These are phyloP conservation scores for Zygotorulaspora sp. DNA, from an alignment of 805 yeast species.

Conservation along the genomic window DNA sequence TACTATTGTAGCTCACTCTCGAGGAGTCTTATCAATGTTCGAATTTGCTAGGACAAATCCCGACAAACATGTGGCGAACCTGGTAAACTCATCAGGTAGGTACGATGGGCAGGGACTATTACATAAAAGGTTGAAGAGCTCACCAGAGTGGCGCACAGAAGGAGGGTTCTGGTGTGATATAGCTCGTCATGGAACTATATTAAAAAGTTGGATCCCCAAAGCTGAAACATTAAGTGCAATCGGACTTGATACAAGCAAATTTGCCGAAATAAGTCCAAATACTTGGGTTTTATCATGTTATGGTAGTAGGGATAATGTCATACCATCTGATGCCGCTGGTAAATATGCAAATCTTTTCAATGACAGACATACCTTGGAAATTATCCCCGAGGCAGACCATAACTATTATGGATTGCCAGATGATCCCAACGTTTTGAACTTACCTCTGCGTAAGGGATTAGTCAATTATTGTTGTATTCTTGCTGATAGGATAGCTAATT, in stretches of 20 bases:
- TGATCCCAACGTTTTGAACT: constrained; percentile 35
- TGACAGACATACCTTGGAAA: constrained; percentile 50
- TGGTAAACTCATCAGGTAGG: constrained; percentile 73
- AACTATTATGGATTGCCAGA: constrained; percentile 57
- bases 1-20: constrained; percentile 69
- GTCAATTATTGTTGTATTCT: constrained; percentile 48
- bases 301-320: constrained; percentile 62
- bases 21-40: constrained; percentile 75
- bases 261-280: constrained; percentile 42
- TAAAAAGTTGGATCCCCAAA: constrained; percentile 40
- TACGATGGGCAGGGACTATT: constrained; percentile 48
- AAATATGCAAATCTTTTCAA: constrained; percentile 53
- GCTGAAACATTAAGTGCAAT: constrained; percentile 51
- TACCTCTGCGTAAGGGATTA: constrained; percentile 44
- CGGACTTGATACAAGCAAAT: constrained; percentile 41
- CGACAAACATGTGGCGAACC: constrained; percentile 46
- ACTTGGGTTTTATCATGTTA: constrained; percentile 62
- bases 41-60: constrained; percentile 50
- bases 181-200: constrained; percentile 49
- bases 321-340: constrained; percentile 61
- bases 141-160: constrained; percentile 39
- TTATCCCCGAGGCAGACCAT: constrained; percentile 74
- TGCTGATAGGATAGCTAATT: constrained; percentile 33
- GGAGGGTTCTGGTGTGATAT: constrained; percentile 41
- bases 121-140: constrained; percentile 35